Percentiles rank a stretch among this genome's conserved stretches.
Conservation (phyloP, 192 early-diverging fungal species). For the Entomortierella beljakovae region DNA sequence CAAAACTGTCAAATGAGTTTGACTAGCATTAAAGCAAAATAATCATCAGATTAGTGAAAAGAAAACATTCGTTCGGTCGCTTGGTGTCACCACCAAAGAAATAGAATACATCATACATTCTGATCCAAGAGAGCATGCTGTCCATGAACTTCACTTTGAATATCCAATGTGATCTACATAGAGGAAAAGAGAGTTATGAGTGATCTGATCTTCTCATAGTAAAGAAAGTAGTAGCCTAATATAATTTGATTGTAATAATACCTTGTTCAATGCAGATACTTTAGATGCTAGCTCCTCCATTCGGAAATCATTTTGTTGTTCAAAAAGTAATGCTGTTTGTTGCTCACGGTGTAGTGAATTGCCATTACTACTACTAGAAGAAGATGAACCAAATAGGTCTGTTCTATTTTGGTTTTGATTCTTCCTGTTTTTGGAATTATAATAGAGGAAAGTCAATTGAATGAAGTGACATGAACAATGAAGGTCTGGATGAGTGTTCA, state of each 20-base stretch:
- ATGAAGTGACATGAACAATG: neutral
- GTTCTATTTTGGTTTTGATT: slow-evolving; percentile 33
- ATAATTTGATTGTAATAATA: slow-evolving; percentile 7
- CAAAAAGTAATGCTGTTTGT: slow-evolving; percentile 53
- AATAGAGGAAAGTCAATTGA: neutral
- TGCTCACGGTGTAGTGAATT: slow-evolving; percentile 39
- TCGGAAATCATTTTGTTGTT: slow-evolving; percentile 66
- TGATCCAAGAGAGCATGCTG: slow-evolving; percentile 49
- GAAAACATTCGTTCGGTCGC: neutral
- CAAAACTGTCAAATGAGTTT: slow-evolving; percentile 35
- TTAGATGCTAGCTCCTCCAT: slow-evolving; percentile 66
- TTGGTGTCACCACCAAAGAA: neutral
- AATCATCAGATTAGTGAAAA: neutral
- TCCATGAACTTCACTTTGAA: slow-evolving; percentile 54
- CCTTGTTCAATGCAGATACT: slow-evolving; percentile 65
- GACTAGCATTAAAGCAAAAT: slow-evolving; percentile 7
- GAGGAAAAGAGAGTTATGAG: neutral
- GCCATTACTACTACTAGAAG: slow-evolving; percentile 14
- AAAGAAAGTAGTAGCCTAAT: neutral
- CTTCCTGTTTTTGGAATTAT: slow-evolving; percentile 18
- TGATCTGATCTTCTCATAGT: neutral
- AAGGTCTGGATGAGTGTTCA: neutral
- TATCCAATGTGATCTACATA: slow-evolving; percentile 50
- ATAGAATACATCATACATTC: slow-evolving; percentile 16
- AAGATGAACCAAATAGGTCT: slow-evolving; percentile 45